Evolutionary conservation across 352 stramenopile species (phyloP), one percentile per base, ranked within the genome.

Genomic region (Globisporangium canariense): DNA sequence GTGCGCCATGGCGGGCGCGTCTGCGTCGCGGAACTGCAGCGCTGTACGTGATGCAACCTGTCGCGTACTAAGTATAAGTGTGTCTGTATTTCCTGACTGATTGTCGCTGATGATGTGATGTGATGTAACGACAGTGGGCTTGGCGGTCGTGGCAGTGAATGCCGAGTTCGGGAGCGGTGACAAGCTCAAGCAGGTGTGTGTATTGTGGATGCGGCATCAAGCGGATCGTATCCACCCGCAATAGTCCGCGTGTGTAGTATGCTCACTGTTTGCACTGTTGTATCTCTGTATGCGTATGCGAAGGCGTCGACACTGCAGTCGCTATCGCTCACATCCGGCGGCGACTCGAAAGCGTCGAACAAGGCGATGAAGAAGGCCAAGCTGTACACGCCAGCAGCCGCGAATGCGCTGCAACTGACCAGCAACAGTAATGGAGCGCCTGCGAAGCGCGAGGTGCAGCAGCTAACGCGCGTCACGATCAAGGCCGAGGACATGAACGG

Each of bases 381-480:
- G 60, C 68, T 80, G 11, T 91, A 90, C 67, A 80, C 80, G 0
- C 60, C 79, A 34, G 66, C 66, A 3, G 30, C 78, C 2, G 57
- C 64, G 28, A 83, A 80, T 46, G 72, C 69, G 6, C 55, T 91
- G 54, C 77, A 80, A 30, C 60, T 87, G n/a, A 70, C 76, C 45
- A 56, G 67, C n/a, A 14, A 52, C 30, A 55, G 14, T 16, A 62
- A 58, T 25, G 54, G 62, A 3, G 62, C 70, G 34, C 30, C 28
- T 55, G 13, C 49, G 14, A 71, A 83, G 64, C 36, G 70, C 43
- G 16, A 75, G 30, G 64, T 87, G 45, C 77, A 71, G 14, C 84
- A 94, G 65, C 71, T 90, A 60, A 83, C 79, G 59, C 81, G 86
- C 10, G 73, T 93, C 60, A 95, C 86, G 20, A 65, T 95, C 36